Conservation (phyloP, 345 rosid genomes). For the Eucalyptus brandiana region DNA sequence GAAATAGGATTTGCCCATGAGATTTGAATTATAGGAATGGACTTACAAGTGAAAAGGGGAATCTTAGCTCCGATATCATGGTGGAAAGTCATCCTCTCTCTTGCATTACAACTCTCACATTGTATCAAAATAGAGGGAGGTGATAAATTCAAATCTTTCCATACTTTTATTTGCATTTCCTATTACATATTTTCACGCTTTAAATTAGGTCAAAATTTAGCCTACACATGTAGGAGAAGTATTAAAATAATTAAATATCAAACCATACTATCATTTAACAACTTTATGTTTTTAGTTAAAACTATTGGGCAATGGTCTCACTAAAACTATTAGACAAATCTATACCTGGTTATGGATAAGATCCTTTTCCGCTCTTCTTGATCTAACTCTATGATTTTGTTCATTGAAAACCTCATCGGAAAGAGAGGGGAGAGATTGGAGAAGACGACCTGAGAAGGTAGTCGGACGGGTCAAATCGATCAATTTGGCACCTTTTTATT, state of each 20-base stretch:
- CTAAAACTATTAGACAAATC: neutral
- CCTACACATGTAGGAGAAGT: neutral
- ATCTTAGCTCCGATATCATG: fast-evolving
- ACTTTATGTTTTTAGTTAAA: too few relatives aligned
- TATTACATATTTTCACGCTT: neutral
- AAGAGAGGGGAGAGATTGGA: neutral
- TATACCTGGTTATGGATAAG: neutral
- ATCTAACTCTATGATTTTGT: neutral
- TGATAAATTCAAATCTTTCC: neutral
- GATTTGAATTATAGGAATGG: neutral
- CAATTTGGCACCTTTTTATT: neutral
- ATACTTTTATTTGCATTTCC: neutral
- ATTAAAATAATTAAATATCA: neutral
- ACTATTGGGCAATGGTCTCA: neutral
- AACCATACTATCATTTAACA: neutral
- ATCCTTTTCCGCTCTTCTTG: neutral
- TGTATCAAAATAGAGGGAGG: neutral
- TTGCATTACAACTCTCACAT: neutral
- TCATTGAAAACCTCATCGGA: neutral
- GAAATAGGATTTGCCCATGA: neutral
- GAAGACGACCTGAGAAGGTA: neutral
- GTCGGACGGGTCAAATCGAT: neutral
- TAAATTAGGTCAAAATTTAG: neutral
- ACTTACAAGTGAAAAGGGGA: neutral
- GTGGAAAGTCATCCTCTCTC: neutral